Conservation (phyloP, 2,329 filamentous ascomycete species). For the Emergomyces africanus region DNA sequence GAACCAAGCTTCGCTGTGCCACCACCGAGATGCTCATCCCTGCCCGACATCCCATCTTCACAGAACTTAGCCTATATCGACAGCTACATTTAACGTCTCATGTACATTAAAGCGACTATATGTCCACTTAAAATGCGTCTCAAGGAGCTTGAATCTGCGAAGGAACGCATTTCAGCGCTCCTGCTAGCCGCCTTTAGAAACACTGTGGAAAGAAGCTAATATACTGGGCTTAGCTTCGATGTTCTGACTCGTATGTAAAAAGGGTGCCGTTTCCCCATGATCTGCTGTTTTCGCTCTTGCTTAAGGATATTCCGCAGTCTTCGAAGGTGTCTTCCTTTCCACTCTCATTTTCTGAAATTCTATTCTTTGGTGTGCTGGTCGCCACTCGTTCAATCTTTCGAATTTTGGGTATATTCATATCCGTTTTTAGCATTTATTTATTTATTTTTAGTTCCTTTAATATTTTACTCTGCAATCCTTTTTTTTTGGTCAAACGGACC, state of each 20-base stretch:
- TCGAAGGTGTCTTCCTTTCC: conserved; percentile 4
- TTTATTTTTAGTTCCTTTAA: conserved; percentile 5
- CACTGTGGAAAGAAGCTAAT: not conserved
- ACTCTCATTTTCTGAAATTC: conserved; percentile 7
- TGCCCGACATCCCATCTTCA: not conserved
- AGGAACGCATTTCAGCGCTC: not conserved
- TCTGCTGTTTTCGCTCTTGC: not conserved
- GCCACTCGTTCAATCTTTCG: conserved; percentile 8
- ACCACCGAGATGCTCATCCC: not conserved
- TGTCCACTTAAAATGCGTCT: conserved; percentile 4
- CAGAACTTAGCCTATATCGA: conserved; percentile 2
- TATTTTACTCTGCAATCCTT: conserved; percentile 6
- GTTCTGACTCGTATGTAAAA: not conserved
- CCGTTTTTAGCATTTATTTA: too few relatives aligned
- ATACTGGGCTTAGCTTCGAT: not conserved
- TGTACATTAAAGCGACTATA: conserved; percentile 2
- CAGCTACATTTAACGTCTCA: conserved; percentile 11
- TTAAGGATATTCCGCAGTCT: conserved; percentile 1
- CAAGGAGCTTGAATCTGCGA: conserved; percentile 1
- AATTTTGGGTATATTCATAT: too few relatives aligned
- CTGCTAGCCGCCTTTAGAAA: conserved; percentile 1
- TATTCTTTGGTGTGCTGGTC: conserved; percentile 10
- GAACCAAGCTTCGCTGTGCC: conserved; percentile 6
- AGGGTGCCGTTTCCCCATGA: not conserved
- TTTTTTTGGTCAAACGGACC: not conserved